Evolutionary conservation across 2,329 filamentous ascomycete species (phyloP).

Genomic region (Calonectria crousiana): DNA sequence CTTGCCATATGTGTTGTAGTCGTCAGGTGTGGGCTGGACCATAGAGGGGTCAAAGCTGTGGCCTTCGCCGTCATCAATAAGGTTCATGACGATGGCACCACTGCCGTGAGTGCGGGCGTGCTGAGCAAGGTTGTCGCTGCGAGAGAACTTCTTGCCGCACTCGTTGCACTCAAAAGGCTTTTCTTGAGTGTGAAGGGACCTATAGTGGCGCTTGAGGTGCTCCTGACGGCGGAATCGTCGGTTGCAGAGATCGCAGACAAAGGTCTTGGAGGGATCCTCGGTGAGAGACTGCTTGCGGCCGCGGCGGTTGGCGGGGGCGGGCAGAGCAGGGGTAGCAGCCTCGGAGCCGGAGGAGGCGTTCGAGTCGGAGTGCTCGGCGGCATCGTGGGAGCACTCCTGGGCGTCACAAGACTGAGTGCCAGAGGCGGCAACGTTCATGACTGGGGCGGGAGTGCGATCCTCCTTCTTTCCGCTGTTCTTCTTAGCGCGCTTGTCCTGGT

Average conservation of each 20-base stretch:
- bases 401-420: slow-evolving; percentile 50
- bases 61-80: slow-evolving; percentile 78
- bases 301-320: slow-evolving; percentile 82
- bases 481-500: slow-evolving; percentile 70
- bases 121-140: slow-evolving; percentile 96
- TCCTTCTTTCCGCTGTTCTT: slow-evolving; percentile 62
- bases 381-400: slow-evolving; percentile 53
- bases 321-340: slow-evolving; percentile 55
- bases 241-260: slow-evolving; percentile 95
- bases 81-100: slow-evolving; percentile 90
- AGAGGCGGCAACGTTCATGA: slow-evolving; percentile 56
- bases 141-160: slow-evolving; percentile 99
- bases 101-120: slow-evolving; percentile 94
- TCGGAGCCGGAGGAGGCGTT: slow-evolving; percentile 59
- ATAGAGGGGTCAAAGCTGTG: slow-evolving; percentile 57
- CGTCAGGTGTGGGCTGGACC: slow-evolving; percentile 65
- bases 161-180: slow-evolving; percentile 98
- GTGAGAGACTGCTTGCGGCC: slow-evolving; percentile 98
- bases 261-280: slow-evolving; percentile 98
- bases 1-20: slow-evolving; percentile 77
- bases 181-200: slow-evolving; percentile 97
- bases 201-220: slow-evolving; percentile 98
- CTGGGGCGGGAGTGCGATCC: slow-evolving; percentile 48
- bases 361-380: slow-evolving; percentile 53
- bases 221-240: slow-evolving; percentile 98